Base-by-base conservation (phyloP, 2,329 filamentous ascomycete species). In the Sphaerostilbella broomeana region DNA sequence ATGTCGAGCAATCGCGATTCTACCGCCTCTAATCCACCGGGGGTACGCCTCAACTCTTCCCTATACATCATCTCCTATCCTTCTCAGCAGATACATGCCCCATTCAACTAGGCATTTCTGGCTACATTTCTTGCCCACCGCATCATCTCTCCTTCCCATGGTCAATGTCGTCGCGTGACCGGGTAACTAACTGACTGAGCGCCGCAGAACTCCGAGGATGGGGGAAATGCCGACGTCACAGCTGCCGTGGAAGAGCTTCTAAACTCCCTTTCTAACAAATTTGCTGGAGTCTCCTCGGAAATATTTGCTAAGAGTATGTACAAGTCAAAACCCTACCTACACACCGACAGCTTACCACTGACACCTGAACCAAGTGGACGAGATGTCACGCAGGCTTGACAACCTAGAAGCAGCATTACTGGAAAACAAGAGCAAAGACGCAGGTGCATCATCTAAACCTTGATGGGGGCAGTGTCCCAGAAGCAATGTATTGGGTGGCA, bases 301-400 rank as follows among this genome's bases (percentile, higher is more conserved):
- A 82, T 95, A 43, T 86, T 94, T 52, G 77, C 83, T 25, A 95
- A 94, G 65, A 86, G 88, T 94, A 62, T 59, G 81, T 67, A 37
- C 45, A 24, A 19, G 7, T 18, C 18, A 6, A 11, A 7, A 27
- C 24, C 18, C 29, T 44, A n/a, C n/a, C n/a, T n/a, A n/a, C n/a
- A n/a, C n/a, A n/a, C n/a, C n/a, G n/a, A n/a, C n/a, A n/a, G n/a
- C n/a, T n/a, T n/a, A n/a, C n/a, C 30, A 17, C 47, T 57, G 12
- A 54, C 44, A 3, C 6, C 13, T 6, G 17, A 20, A 19, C n/a
- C 37, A 29, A 95, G 88, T 95, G 84, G 89, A 95, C 56, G 88
- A 95, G 47, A 95, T 95, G 88, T 84, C 86, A 11, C 74, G 83
- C 45, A 78, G 89, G 18, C 67, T 95, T 16, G 89, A 95, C 57